These are phyloP conservation scores for Vigna angularis DNA, from an alignment of 306 rosid genomes.

Conservation along the genomic window DNA sequence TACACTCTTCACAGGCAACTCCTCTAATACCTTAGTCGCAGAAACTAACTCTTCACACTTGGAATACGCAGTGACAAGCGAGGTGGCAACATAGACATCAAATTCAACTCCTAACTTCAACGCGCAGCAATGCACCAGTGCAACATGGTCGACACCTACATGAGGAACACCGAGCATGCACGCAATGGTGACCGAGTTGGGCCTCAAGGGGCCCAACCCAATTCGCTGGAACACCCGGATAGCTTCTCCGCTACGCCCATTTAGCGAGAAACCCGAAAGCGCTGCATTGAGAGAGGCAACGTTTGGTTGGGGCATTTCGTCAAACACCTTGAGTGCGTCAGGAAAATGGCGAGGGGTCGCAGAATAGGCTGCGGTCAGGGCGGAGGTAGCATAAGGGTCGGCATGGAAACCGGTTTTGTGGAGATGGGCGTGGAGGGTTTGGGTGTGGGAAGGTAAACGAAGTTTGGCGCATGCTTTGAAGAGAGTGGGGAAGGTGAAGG, in stretches of 20 bases:
- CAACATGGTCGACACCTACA: slow-evolving; percentile 32
- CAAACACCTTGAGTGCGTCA: slow-evolving; percentile 64
- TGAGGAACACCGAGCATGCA: slow-evolving; percentile 52
- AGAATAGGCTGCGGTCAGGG: slow-evolving; percentile 56
- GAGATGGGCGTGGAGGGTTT: slow-evolving; percentile 64
- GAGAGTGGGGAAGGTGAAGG: slow-evolving; percentile 70
- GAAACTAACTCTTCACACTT: slow-evolving; percentile 50
- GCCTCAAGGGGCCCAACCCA: slow-evolving; percentile 48
- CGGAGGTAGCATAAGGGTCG: slow-evolving; percentile 61
- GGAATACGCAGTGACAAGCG: slow-evolving; percentile 64
- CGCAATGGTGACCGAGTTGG: slow-evolving; percentile 67
- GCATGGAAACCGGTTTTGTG: slow-evolving; percentile 63
- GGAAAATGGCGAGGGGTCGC: slow-evolving; percentile 24
- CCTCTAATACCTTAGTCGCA: slow-evolving; percentile 59
- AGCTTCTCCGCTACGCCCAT: slow-evolving; percentile 57
- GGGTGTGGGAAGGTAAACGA: slow-evolving; percentile 42
- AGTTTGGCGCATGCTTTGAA: slow-evolving; percentile 78
- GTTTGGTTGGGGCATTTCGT: slow-evolving; percentile 68
- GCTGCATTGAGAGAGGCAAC: slow-evolving; percentile 60
- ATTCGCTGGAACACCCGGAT: slow-evolving; percentile 38
- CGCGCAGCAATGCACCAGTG: slow-evolving; percentile 67
- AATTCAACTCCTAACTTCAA: slow-evolving; percentile 65
- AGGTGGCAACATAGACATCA: slow-evolving; percentile 70
- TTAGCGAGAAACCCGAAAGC: slow-evolving; percentile 57
- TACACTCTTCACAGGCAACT: slow-evolving; percentile 53